Percentiles rank a stretch among this genome's conserved stretches.
Conservation (phyloP, 2,329 filamentous ascomycete genomes). For the Colletotrichum eleusines region DNA sequence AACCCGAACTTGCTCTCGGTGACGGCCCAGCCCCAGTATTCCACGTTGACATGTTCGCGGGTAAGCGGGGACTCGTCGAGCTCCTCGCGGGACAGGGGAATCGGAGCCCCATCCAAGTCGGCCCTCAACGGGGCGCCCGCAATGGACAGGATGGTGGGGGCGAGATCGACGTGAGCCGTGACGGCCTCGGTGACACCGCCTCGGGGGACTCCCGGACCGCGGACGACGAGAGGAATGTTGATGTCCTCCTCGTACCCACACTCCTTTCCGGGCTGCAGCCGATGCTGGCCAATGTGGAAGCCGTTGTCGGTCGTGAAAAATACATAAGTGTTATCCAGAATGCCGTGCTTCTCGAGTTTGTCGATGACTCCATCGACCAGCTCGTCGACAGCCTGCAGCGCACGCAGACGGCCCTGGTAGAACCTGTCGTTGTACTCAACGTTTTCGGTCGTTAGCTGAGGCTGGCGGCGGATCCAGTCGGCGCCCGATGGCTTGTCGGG, state of each 20-base stretch:
- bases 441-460: constrained; percentile 49
- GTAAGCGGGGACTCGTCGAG: constrained; percentile 41
- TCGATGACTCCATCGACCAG: constrained; percentile 56
- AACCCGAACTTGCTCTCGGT: constrained; percentile 47
- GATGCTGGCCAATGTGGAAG: constrained; percentile 66
- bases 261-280: constrained; percentile 63
- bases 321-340: constrained; percentile 61
- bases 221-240: constrained; percentile 62
- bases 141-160: constrained; percentile 64
- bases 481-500: constrained; percentile 59
- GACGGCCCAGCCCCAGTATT: too few species aligned
- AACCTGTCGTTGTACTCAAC: constrained; percentile 54
- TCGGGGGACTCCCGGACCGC: constrained; percentile 60
- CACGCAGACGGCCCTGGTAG: constrained; percentile 56
- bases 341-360: constrained; percentile 48
- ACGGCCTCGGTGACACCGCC: constrained; percentile 54
- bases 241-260: constrained; percentile 66
- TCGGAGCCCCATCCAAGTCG: constrained; percentile 62
- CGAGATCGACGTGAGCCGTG: constrained; percentile 66
- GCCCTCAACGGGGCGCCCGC: constrained; percentile 50
- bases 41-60: too few species aligned
- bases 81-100: constrained; percentile 51
- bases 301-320: constrained; percentile 67
- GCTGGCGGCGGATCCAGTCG: constrained; percentile 58
- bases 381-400: constrained; percentile 61